phyloP scores from a whole-genome alignment of 2,329 filamentous ascomycete genomes.

The Apiospora pterosperma region DNA sequence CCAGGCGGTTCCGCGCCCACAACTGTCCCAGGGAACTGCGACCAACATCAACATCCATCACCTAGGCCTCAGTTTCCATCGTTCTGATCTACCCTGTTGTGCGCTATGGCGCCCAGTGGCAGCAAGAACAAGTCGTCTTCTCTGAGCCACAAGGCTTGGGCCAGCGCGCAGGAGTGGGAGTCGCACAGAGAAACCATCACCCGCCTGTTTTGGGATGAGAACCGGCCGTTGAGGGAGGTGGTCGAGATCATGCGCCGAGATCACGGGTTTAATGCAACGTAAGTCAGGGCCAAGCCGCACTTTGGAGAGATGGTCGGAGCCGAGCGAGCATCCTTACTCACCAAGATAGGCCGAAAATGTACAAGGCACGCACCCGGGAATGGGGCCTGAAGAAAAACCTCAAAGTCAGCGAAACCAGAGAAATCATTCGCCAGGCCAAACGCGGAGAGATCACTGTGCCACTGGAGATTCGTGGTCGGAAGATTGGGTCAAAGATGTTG shows the following conservation, averaged over 20 bases:
- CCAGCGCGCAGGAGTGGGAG: conserved; percentile 10
- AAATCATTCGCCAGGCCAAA: conserved; percentile 10
- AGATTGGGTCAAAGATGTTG: conserved; percentile 8
- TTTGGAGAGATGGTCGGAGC: neutral
- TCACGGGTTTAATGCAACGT: conserved; percentile 11
- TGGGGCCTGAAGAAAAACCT: conserved; percentile 11
- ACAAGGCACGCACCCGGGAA: conserved; percentile 7
- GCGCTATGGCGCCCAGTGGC: neutral
- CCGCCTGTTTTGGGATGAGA: conserved; percentile 8
- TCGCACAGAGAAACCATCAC: conserved; percentile 8
- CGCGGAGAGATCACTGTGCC: conserved; percentile 5
- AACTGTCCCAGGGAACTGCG: neutral
- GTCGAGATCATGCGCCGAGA: conserved; percentile 9
- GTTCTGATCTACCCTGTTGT: neutral
- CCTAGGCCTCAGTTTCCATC: neutral
- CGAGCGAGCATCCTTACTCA: neutral
- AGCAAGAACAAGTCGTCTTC: neutral
- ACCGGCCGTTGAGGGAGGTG: conserved; percentile 9
- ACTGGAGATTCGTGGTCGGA: conserved; percentile 8
- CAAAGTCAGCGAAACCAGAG: conserved; percentile 9
- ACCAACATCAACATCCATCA: neutral
- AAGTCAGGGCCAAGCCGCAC: neutral
- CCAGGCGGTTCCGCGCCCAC: too few relatives aligned
- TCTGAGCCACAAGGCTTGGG: conserved; percentile 8
- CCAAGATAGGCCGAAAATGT: conserved; percentile 9